These are phyloP conservation scores for Naegleria gruberi DNA, from an alignment of 208 protist genomes.

Conservation along the genomic window DNA sequence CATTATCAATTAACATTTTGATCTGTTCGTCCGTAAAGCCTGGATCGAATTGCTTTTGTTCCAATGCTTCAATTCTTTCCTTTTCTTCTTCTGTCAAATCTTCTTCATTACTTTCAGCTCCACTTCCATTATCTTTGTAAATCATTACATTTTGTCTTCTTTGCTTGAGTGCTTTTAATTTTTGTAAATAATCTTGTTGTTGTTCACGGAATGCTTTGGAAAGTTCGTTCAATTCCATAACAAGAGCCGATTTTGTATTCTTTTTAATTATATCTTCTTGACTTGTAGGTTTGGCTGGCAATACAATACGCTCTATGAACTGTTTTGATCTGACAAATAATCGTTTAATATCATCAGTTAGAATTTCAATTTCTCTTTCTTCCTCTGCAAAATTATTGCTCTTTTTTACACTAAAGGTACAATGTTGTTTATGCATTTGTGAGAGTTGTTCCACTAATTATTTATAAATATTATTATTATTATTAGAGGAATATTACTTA, in stretches of 20 bases:
- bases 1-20: background rate
- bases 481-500: background rate
- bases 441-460: background rate
- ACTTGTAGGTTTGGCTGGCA: background rate
- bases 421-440: slow-evolving; percentile 3
- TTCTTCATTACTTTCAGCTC: background rate
- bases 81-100: background rate
- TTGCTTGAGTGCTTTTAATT: background rate
- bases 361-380: slow-evolving; percentile 11
- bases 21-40: slow-evolving; percentile 17
- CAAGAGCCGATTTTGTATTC: background rate
- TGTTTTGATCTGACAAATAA: background rate
- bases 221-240: slow-evolving; percentile 1
- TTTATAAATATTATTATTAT: too few species aligned
- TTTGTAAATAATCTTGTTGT: slow-evolving; percentile 11
- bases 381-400: background rate
- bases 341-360: slow-evolving; percentile 4
- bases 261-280: slow-evolving; percentile 11
- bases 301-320: background rate
- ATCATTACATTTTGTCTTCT: background rate
- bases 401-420: background rate
- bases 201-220: background rate
- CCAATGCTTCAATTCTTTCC: background rate
- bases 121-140: background rate
- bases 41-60: background rate